Evolutionary conservation across 148 eudicot genomes (phyloP).

Genomic region (Silene uniflora): DNA sequence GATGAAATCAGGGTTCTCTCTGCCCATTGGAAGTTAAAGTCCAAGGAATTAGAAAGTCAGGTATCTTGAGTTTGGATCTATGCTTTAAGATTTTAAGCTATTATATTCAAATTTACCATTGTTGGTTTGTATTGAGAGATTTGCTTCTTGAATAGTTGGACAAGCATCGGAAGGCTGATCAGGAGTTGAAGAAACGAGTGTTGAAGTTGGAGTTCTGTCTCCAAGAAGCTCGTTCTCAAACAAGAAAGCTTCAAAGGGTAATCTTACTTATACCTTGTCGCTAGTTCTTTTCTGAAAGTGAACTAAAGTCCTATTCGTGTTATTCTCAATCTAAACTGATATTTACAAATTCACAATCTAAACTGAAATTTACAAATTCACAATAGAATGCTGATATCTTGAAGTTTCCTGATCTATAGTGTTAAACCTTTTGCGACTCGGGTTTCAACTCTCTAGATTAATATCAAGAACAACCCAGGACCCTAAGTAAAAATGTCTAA

Average conservation of each 20-base stretch:
- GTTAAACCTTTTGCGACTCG: too few relatives aligned
- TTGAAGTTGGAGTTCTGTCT: constrained; percentile 91
- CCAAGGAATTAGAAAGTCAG: constrained; percentile 80
- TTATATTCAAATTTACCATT: neutral
- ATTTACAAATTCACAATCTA: too few relatives aligned
- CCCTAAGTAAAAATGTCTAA: too few relatives aligned
- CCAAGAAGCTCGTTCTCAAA: constrained; percentile 94
- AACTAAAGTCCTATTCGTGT: too few relatives aligned
- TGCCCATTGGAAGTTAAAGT: constrained; percentile 84
- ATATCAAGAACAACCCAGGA: too few relatives aligned
- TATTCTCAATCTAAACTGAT: neutral
- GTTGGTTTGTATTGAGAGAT: neutral
- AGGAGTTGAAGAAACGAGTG: constrained; percentile 86
- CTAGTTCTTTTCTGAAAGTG: too few relatives aligned
- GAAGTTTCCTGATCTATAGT: neutral
- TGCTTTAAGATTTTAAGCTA: neutral
- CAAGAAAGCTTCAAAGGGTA: constrained; percentile 94
- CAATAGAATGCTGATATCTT: too few relatives aligned
- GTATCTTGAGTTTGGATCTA: constrained; percentile 25
- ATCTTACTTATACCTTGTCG: neutral
- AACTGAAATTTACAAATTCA: too few relatives aligned
- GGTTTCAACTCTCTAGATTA: too few relatives aligned
- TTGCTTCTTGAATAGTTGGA: constrained; percentile 49
- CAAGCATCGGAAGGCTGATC: constrained; percentile 77
- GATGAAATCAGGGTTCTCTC: constrained; percentile 77